Evolutionary conservation across 2,329 filamentous ascomycete species (phyloP).

Genomic region (Alternaria novae-zelandiae): DNA sequence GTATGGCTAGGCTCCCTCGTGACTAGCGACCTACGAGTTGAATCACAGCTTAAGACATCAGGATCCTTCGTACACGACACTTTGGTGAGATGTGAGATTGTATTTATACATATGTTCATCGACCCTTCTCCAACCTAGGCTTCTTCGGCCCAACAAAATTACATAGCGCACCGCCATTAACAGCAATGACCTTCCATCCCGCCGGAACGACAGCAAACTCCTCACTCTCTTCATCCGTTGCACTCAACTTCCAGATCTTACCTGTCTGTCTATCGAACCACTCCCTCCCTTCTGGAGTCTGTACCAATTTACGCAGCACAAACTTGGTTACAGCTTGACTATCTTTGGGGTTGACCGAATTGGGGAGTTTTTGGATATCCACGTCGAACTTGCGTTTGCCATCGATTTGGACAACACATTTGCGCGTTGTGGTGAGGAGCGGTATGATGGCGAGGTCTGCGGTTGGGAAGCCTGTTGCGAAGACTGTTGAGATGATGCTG

Average conservation of each 20-base stretch:
- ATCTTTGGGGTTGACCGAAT: neutral
- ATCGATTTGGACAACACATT: conserved; percentile 77
- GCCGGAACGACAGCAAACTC: conserved; percentile 18
- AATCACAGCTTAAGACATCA: neutral
- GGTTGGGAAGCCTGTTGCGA: conserved; percentile 63
- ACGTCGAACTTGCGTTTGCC: conserved; percentile 76
- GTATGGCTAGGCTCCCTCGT: too few relatives aligned
- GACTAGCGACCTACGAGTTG: too few relatives aligned
- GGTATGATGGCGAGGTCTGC: conserved; percentile 57
- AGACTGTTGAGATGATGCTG: conserved; percentile 43
- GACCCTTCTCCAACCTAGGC: neutral
- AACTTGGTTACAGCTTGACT: conserved; percentile 60
- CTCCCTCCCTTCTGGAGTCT: conserved; percentile 64
- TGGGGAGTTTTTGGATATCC: conserved; percentile 64
- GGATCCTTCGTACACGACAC: neutral
- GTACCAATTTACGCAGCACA: conserved; percentile 67
- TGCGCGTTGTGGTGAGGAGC: conserved; percentile 59
- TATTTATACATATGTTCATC: neutral
- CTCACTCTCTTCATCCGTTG: conserved; percentile 8
- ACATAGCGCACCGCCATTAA: conserved; percentile 70
- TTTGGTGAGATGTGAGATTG: neutral
- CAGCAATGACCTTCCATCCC: conserved; percentile 65
- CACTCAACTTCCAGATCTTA: conserved; percentile 41
- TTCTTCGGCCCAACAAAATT: conserved; percentile 67
- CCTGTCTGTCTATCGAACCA: conserved; percentile 54